Conservation (phyloP, 805 yeast genomes). For the Yamadazyma philogaea region DNA sequence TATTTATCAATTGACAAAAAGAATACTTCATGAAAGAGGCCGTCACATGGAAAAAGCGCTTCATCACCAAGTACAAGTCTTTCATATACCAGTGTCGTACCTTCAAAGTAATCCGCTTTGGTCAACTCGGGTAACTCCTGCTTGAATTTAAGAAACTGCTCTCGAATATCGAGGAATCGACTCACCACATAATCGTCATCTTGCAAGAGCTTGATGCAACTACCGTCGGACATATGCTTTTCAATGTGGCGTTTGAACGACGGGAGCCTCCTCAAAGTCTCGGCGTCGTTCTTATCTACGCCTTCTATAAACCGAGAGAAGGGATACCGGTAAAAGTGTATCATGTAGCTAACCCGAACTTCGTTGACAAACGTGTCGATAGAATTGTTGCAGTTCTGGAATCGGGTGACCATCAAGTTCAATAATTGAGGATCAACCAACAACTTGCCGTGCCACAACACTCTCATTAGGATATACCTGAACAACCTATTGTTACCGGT, state of each 20-base stretch:
- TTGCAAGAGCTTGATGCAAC: slow-evolving; percentile 6
- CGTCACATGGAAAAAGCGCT: slow-evolving; percentile 2
- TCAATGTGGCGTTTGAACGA: slow-evolving; percentile 38
- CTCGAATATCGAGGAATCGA: slow-evolving; percentile 15
- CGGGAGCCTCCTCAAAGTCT: slow-evolving; percentile 29
- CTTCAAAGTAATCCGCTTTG: not conserved
- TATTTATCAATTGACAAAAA: not conserved
- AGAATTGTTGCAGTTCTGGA: slow-evolving; percentile 38
- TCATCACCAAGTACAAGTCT: slow-evolving; percentile 1
- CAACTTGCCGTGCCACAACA: slow-evolving; percentile 22
- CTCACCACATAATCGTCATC: slow-evolving; percentile 12
- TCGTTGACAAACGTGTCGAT: slow-evolving; percentile 38
- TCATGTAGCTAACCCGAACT: slow-evolving; percentile 37
- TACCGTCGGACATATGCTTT: not conserved
- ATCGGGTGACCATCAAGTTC: slow-evolving; percentile 31
- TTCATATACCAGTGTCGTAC: not conserved
- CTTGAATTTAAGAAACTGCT: slow-evolving; percentile 20
- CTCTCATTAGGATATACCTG: slow-evolving; percentile 29
- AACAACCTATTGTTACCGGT: slow-evolving; percentile 31
- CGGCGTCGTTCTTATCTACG: slow-evolving; percentile 12
- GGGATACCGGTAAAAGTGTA: slow-evolving; percentile 39
- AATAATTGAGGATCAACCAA: slow-evolving; percentile 23
- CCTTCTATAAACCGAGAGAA: slow-evolving; percentile 23
- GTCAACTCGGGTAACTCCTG: not conserved
- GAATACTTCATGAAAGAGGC: slow-evolving; percentile 9